Conservation (phyloP, 2,329 filamentous ascomycete species). For the Dactylellina sp. region DNA sequence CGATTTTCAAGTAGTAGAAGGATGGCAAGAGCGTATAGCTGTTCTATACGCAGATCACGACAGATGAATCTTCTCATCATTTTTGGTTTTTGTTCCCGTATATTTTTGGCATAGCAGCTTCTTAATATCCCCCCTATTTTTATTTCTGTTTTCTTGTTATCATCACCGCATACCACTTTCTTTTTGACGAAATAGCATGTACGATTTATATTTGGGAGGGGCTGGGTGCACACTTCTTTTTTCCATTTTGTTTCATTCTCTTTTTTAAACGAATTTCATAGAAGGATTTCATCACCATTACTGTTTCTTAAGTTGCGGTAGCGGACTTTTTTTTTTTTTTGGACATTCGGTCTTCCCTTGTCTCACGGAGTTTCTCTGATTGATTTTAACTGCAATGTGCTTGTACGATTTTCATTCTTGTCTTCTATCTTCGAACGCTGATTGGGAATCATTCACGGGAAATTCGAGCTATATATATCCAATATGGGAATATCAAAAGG, state of each 20-base stretch:
- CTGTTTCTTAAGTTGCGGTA: slow-evolving; percentile 8
- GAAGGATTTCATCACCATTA: slow-evolving; percentile 35
- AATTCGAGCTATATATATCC: background rate
- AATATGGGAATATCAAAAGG: background rate
- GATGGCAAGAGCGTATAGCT: background rate
- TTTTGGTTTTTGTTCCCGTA: slow-evolving; percentile 18
- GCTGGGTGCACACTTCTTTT: slow-evolving; percentile 50
- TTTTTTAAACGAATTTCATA: slow-evolving; percentile 27
- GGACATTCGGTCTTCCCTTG: too few species aligned
- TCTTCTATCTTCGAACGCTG: slow-evolving; percentile 35
- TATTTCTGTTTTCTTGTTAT: slow-evolving; percentile 6
- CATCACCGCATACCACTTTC: slow-evolving; percentile 13
- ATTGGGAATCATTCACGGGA: slow-evolving; percentile 4
- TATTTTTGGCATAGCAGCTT: slow-evolving; percentile 12
- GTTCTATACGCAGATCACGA: background rate
- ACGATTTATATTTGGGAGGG: slow-evolving; percentile 40
- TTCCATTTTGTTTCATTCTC: slow-evolving; percentile 26
- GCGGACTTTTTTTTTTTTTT: slow-evolving; percentile 28
- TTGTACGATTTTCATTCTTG: slow-evolving; percentile 49
- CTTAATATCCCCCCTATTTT: slow-evolving; percentile 21
- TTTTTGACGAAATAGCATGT: slow-evolving; percentile 40
- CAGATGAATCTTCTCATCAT: background rate
- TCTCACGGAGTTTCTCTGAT: background rate
- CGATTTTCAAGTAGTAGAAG: slow-evolving; percentile 18
- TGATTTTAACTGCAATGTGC: slow-evolving; percentile 47